Base-by-base conservation (phyloP, 352 stramenopile genomes). In the Peronospora destructor region DNA sequence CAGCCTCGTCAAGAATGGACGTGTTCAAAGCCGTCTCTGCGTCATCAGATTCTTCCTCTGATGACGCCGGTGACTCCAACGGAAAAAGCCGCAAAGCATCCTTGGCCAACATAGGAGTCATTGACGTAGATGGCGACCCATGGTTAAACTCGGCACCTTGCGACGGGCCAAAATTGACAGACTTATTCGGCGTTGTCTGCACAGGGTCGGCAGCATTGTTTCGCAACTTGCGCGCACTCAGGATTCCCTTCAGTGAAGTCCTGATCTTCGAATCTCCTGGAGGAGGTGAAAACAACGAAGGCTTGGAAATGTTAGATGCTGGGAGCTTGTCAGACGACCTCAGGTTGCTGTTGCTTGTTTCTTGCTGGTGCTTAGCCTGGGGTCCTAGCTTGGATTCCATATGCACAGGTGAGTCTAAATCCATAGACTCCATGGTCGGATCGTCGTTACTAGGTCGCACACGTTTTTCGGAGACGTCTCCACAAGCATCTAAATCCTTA, bases 11-110 rank as follows among this genome's bases (percentile, higher is more conserved):
- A 17, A 94, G 55, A 40, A 94, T 81, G 1, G 78, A 91, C 26
- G 79, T 88, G 53, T 94, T 94, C 28, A 89, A 63, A 4, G 74
- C 85, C 12, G 80, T 94, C 49, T 91, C 83, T 39, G 78, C 76
- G 17, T 93, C 83, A 23, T 88, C 78, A 2, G 73, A 68, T 4
- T 81, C 76, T 41, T 85, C 75, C 9, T 69, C 49, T 3, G 53
- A 46, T 8, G 56, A 64, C 4, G 34, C 56, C 6, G 50, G 57
- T 13, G 68, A 67, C 6, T 88, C 71, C 23, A 87, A 58, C 0
- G 81, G 80, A 50, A 85, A 94, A 57, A 87, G 76, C 10, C 58
- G 64, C 14, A 56, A 66, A 10, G 81, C 76, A 23, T 82, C 70
- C 39, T 72, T 72, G 8, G 73, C 68, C 6, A 53, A 59, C 79